Base-by-base conservation (phyloP, 106 monocot species). In the Acanthochlamys bracteata region DNA sequence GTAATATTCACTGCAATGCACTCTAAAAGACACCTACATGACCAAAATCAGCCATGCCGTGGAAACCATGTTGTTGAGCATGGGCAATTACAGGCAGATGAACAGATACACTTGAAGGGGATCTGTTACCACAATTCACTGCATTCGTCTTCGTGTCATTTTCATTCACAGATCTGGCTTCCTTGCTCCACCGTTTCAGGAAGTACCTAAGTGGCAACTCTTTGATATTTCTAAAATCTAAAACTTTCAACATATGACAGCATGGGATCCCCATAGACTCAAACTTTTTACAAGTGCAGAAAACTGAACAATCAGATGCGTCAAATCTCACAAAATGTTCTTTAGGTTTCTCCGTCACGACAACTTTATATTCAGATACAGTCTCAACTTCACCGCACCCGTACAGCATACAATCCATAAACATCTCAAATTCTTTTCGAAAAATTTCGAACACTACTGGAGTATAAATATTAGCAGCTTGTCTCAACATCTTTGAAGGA, bases 131-230 rank as follows among this genome's bases (percentile, higher is more conserved):
- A 60, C 69, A 25, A 69, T 75, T 54, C 41, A n/a, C n/a, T n/a
- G 39, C 53, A 26, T 27, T 13, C n/a, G 40, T 45, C 24, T 40
- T 57, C 60, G 53, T 19, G 15, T 64, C 57, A 15, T 64, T 42
- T 58, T 65, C 52, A 26, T 45, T 25, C 63, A n/a, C n/a, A n/a
- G n/a, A n/a, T 72, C 83, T 88, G 20, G 77, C 88, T 72, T 88
- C 83, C 57, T 88, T 88, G 66, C 77, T 83, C 88, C 88, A 88
- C 24, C 88, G 76, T 52, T 77, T 80, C 39, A 80, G 69, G 41
- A 88, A 66, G 71, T 63, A 88, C 17, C 78, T 77, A 24, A 57
- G 72, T 54, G 80, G 75, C 56, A 88, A 71, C 27, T 88, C 88
- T 71, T 88, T 84, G 10, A 88, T 75, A 59, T 76, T 78, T 73